These are phyloP conservation scores for Halophytophthora batemanensis DNA, from an alignment of 352 stramenopile genomes.

Conservation along the genomic window DNA sequence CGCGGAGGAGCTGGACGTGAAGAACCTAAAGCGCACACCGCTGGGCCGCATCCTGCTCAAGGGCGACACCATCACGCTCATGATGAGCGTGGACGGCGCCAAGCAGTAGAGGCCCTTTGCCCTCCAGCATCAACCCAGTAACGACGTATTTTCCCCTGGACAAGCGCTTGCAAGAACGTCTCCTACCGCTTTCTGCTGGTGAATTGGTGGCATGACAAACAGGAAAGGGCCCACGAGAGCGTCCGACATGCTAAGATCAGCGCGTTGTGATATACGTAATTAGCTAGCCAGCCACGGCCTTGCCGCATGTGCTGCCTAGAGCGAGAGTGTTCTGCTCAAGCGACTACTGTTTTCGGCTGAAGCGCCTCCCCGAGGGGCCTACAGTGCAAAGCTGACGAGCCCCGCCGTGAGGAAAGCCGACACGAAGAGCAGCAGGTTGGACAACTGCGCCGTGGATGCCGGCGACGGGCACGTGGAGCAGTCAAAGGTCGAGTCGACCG, in stretches of 20 bases:
- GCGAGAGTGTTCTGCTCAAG: constrained; percentile 7
- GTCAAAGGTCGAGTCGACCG: constrained; percentile 28
- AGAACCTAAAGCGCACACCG: constrained; percentile 91
- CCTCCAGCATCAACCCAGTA: constrained; percentile 10
- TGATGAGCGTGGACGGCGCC: constrained; percentile 85
- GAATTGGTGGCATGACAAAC: too few species aligned
- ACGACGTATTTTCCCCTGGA: constrained; percentile 22
- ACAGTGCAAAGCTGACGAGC: constrained; percentile 38
- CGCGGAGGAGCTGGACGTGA: constrained; percentile 95
- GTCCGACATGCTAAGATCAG: neutral
- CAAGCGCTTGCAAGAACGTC: too few species aligned
- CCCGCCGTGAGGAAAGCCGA: constrained; percentile 31
- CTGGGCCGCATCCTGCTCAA: constrained; percentile 99
- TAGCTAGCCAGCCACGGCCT: neutral
- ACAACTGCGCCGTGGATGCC: constrained; percentile 24
- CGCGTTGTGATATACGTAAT: neutral
- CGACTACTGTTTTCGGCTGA: constrained; percentile 1
- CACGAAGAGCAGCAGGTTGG: constrained; percentile 35
- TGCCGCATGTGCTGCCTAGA: neutral
- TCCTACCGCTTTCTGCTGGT: too few species aligned
- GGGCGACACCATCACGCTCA: constrained; percentile 99
- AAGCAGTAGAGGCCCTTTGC: constrained; percentile 21
- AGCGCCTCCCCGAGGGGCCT: constrained; percentile 4
- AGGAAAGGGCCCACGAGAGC: neutral
- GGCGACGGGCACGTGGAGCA: constrained; percentile 35